phyloP scores from a whole-genome alignment of 192 early-diverging fungal genomes.

The Mortierella alpina region DNA sequence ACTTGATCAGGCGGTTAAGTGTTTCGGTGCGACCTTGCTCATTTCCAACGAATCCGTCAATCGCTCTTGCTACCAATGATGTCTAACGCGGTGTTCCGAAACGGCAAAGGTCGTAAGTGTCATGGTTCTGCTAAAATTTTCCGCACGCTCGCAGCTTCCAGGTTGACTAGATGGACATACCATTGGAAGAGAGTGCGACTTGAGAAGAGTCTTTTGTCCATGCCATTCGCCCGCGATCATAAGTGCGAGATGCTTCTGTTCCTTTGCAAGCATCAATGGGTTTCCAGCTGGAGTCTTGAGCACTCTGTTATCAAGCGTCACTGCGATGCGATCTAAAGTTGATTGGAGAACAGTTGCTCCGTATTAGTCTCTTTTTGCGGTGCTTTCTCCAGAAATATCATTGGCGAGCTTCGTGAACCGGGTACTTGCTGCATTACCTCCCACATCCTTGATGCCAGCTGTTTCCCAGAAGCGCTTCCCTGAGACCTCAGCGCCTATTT shows the following conservation, averaged over 20 bases:
- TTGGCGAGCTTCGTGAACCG: not conserved
- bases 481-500: conserved; percentile 61
- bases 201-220: conserved; percentile 80
- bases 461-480: conserved; percentile 72
- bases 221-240: conserved; percentile 96
- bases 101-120: not conserved
- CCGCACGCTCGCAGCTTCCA: too few relatives aligned
- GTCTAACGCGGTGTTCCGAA: conserved; percentile 63
- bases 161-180: conserved; percentile 39
- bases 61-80: conserved; percentile 85
- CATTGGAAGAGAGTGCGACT: conserved; percentile 89
- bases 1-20: conserved; percentile 80
- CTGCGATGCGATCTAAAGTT: conserved; percentile 53
- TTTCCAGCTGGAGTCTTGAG: conserved; percentile 87
- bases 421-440: conserved; percentile 47
- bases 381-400: too few relatives aligned
- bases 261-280: conserved; percentile 66
- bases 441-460: conserved; percentile 59
- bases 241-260: conserved; percentile 75
- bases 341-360: not conserved
- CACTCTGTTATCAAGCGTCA: conserved; percentile 81
- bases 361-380: too few relatives aligned
- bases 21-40: conserved; percentile 70
- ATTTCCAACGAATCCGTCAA: conserved; percentile 76
- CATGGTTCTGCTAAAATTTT: not conserved